Evolutionary conservation across 1,139 yeast genomes (phyloP).

Genomic region (Hansenula anomala): DNA sequence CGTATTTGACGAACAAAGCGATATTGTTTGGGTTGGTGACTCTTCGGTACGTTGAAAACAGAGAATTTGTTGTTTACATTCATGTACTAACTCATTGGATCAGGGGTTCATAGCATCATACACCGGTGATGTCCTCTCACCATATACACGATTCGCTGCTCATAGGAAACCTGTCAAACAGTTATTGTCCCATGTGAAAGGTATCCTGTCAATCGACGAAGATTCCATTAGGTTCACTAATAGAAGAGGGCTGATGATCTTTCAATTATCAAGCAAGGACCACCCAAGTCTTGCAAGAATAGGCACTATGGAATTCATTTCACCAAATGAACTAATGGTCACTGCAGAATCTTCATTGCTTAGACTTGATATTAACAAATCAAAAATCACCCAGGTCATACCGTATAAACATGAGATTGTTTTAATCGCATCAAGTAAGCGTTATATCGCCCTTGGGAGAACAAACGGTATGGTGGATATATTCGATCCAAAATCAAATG

Average conservation of each 20-base stretch:
- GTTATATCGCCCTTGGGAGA: conserved; percentile 58
- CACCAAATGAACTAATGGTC: conserved; percentile 32
- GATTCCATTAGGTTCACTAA: conserved; percentile 50
- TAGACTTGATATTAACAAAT: conserved; percentile 57
- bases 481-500: conserved; percentile 61
- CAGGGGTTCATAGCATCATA: conserved; percentile 45
- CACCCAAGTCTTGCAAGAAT: conserved; percentile 29
- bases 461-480: conserved; percentile 68
- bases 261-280: conserved; percentile 31
- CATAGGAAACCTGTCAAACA: conserved; percentile 42
- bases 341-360: conserved; percentile 34
- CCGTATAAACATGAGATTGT: conserved; percentile 36
- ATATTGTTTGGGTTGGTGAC: conserved; percentile 87
- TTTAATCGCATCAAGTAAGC: conserved; percentile 35
- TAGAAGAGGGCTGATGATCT: conserved; percentile 50
- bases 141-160: conserved; percentile 49
- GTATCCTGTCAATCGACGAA: conserved; percentile 53
- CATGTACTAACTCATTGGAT: too few relatives aligned
- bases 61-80: too few relatives aligned
- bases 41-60: conserved; percentile 19
- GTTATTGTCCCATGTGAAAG: conserved; percentile 49
- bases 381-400: conserved; percentile 28
- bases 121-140: conserved; percentile 33
- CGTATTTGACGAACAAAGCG: conserved; percentile 64
- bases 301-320: conserved; percentile 27